phyloP scores from a whole-genome alignment of 2,329 filamentous ascomycete species.

The Pyrenophora teres region DNA sequence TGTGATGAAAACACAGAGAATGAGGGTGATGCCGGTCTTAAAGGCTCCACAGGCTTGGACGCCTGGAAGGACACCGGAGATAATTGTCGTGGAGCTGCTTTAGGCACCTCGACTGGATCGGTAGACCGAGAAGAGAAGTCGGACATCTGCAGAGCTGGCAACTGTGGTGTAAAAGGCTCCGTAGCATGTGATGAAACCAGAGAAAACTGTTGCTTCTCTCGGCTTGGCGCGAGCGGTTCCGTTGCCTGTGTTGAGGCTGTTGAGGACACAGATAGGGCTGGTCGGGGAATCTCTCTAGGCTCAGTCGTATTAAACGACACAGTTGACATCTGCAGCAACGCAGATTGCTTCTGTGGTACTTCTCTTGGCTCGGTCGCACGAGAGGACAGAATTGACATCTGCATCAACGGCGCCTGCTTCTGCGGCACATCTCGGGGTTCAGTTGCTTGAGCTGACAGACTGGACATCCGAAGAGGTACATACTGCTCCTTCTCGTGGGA shows the following conservation, averaged over 20 bases:
- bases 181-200: conserved; percentile 23
- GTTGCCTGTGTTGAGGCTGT: conserved; percentile 29
- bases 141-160: conserved; percentile 29
- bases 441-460: conserved; percentile 21
- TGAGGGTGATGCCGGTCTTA: conserved; percentile 14
- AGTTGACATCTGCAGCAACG: conserved; percentile 29
- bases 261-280: conserved; percentile 27
- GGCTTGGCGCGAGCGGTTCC: conserved; percentile 12
- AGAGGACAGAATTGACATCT: conserved; percentile 17
- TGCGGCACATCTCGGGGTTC: conserved; percentile 20
- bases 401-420: conserved; percentile 17
- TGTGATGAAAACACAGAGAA: conserved; percentile 27
- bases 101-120: conserved; percentile 28
- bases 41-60: conserved; percentile 30
- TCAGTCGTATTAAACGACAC: conserved; percentile 35
- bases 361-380: conserved; percentile 24
- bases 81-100: conserved; percentile 15
- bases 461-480: conserved; percentile 9
- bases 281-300: conserved; percentile 25
- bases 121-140: conserved; percentile 25
- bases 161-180: conserved; percentile 19
- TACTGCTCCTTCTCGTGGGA: background rate
- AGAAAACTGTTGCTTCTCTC: conserved; percentile 18
- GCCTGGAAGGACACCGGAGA: conserved; percentile 31
- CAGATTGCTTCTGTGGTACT: conserved; percentile 11